These are phyloP conservation scores for Pestalotiopsis sp. DNA, from an alignment of 2,329 filamentous ascomycete genomes.

Conservation along the genomic window DNA sequence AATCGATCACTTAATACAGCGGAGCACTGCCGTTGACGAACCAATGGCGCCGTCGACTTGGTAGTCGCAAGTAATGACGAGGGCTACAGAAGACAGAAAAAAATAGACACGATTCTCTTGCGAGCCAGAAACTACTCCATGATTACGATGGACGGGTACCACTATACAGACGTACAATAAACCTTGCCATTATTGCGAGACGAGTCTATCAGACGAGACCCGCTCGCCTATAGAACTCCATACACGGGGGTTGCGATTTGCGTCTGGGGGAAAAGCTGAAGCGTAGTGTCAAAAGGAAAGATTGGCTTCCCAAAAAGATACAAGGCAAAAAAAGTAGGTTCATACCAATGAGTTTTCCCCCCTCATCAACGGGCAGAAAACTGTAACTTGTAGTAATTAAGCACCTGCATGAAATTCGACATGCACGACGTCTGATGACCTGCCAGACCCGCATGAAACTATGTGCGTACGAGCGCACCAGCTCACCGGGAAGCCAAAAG, in stretches of 20 bases:
- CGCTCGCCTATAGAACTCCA: neutral
- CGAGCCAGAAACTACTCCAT: neutral
- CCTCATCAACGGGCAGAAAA: neutral
- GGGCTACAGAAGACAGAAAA: neutral
- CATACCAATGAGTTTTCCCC: neutral
- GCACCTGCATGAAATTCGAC: neutral
- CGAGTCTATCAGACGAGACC: neutral
- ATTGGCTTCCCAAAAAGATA: neutral
- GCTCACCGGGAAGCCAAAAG: neutral
- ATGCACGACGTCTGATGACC: constrained; percentile 10
- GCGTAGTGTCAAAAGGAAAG: neutral
- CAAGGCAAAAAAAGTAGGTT: neutral
- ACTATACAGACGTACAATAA: neutral
- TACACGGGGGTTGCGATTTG: neutral
- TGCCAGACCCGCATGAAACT: constrained; percentile 9
- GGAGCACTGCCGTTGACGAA: neutral
- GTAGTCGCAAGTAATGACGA: neutral
- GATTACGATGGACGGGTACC: neutral
- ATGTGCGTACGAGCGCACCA: neutral
- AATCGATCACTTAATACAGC: constrained; percentile 5
- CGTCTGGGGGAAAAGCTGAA: neutral
- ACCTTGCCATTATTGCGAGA: neutral
- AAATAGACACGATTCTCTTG: neutral
- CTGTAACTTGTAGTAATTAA: neutral
- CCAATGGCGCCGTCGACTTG: neutral